Conservation (phyloP, 2,329 filamentous ascomycete genomes). For the Apiospora rasikravindrae region DNA sequence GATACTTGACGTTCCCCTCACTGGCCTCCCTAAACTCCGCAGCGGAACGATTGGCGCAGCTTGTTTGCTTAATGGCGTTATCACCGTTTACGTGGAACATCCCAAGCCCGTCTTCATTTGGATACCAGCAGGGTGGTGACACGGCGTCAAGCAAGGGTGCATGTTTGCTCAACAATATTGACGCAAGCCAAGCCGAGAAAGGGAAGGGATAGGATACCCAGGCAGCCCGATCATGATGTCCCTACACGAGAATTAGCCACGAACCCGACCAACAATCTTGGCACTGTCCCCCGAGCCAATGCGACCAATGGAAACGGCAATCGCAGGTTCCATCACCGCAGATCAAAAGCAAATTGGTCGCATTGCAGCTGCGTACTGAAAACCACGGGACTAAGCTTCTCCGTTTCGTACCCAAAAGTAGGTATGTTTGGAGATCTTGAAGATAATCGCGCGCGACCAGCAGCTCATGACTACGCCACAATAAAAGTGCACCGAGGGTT, state of each 20-base stretch:
- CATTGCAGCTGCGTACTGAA: neutral
- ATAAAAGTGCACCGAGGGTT: too few relatives aligned
- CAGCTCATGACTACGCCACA: too few relatives aligned
- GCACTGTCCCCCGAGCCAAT: too few relatives aligned
- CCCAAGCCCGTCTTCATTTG: neutral
- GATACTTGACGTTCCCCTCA: neutral
- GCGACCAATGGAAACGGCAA: too few relatives aligned
- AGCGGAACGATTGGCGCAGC: neutral
- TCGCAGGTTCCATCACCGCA: too few relatives aligned
- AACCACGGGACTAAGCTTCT: too few relatives aligned
- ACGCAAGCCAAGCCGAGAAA: neutral
- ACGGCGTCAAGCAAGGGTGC: neutral
- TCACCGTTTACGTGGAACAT: neutral
- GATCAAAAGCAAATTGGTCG: too few relatives aligned
- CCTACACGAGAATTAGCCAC: neutral
- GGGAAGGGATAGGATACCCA: neutral
- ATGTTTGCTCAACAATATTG: neutral
- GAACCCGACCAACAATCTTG: too few relatives aligned
- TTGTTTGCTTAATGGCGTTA: neutral
- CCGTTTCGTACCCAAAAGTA: too few relatives aligned
- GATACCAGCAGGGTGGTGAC: neutral
- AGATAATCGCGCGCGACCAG: too few relatives aligned
- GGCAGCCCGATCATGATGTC: neutral
- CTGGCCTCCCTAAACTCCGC: neutral
- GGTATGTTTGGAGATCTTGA: too few relatives aligned